Percentiles rank a stretch among this genome's conserved stretches.
These are phyloP conservation scores for Acanthamoeba royreba DNA, from an alignment of 208 protist species.

Conservation along the genomic window DNA sequence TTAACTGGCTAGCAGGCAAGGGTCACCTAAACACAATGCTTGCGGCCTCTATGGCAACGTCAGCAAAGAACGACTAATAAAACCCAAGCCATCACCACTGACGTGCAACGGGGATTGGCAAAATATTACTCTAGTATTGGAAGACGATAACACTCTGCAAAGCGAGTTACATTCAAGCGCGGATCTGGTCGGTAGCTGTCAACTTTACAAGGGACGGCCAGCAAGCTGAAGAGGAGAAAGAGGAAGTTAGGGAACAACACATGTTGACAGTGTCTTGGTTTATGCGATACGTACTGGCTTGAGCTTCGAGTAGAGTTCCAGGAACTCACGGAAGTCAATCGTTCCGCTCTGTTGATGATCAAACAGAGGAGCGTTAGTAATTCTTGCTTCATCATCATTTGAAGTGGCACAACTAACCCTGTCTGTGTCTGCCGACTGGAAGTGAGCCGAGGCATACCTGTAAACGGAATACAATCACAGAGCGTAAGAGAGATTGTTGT, in stretches of 20 bases:
- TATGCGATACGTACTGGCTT: not conserved
- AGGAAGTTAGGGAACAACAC: too few relatives aligned
- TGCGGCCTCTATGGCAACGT: not conserved
- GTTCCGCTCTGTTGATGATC: not conserved
- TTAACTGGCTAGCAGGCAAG: not conserved
- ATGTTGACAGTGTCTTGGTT: too few relatives aligned
- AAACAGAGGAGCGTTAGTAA: not conserved
- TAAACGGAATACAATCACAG: too few relatives aligned
- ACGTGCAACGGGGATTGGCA: too few relatives aligned
- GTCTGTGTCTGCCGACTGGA: not conserved
- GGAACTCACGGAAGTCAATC: conserved; percentile 30
- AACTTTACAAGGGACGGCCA: too few relatives aligned
- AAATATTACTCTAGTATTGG: too few relatives aligned
- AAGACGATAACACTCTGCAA: too few relatives aligned
- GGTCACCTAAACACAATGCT: not conserved
- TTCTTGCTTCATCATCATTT: not conserved
- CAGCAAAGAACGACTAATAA: not conserved
- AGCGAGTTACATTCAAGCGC: too few relatives aligned
- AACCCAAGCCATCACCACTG: too few relatives aligned
- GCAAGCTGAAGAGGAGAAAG: too few relatives aligned
- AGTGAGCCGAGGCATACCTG: not conserved
- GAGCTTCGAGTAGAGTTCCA: not conserved
- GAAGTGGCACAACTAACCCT: not conserved
- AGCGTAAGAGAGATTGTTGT: too few relatives aligned
- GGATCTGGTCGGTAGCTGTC: too few relatives aligned